Percentiles rank a stretch among this genome's conserved stretches.
These are phyloP conservation scores for Dryadomyces quercus-mongolicae DNA, from an alignment of 2,329 filamentous ascomycete genomes.

Conservation along the genomic window DNA sequence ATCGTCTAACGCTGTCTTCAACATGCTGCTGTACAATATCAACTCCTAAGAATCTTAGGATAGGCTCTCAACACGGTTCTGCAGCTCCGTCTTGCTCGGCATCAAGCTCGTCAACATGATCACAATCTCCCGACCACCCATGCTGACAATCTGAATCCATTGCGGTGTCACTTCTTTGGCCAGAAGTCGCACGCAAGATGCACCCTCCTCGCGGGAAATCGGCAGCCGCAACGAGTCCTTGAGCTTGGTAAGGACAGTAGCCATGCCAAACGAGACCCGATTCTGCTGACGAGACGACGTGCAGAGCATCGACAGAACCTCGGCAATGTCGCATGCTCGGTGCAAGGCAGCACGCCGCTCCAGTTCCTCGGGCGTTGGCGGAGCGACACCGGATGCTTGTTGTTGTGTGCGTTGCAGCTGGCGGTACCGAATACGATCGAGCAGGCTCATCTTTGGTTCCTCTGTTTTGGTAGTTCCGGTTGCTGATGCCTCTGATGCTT, in stretches of 20 bases:
- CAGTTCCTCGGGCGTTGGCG: constrained; percentile 35
- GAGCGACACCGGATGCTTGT: constrained; percentile 28
- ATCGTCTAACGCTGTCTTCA: not conserved
- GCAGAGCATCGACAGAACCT: constrained; percentile 55
- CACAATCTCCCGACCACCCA: constrained; percentile 43
- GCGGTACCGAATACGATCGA: constrained; percentile 67
- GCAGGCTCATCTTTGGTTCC: constrained; percentile 44
- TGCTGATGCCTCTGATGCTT: too few relatives aligned
- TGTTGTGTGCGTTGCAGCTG: constrained; percentile 35
- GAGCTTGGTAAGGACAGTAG: constrained; percentile 49
- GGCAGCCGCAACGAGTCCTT: constrained; percentile 52
- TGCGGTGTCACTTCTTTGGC: constrained; percentile 42
- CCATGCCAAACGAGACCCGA: constrained; percentile 54
- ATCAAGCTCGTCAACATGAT: constrained; percentile 34
- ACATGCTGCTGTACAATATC: too few relatives aligned
- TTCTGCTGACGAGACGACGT: constrained; percentile 36
- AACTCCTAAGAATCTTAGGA: not conserved
- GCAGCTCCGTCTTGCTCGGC: constrained; percentile 21
- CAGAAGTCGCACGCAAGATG: constrained; percentile 36
- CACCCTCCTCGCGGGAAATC: constrained; percentile 39
- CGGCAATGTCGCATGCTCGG: constrained; percentile 54
- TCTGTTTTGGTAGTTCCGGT: not conserved
- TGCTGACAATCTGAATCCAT: constrained; percentile 39
- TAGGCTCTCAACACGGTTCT: constrained; percentile 17
- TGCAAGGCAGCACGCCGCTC: constrained; percentile 52